Evolutionary conservation across 1,284 basidiomycete species (phyloP).

Genomic region (Leccinum subrobustum): DNA sequence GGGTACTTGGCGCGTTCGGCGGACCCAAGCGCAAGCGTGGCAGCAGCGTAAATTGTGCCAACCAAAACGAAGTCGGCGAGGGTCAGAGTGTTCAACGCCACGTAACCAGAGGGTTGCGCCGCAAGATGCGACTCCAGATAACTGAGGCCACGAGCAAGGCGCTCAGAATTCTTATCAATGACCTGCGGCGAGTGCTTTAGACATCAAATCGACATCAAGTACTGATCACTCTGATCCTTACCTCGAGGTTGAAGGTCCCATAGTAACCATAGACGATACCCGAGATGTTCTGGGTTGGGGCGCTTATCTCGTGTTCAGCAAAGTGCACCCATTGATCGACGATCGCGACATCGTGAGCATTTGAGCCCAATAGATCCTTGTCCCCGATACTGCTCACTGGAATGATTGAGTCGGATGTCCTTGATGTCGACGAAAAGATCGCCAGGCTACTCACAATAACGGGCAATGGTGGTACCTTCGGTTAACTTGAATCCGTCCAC

Average conservation of each 20-base stretch:
- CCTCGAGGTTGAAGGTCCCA: conserved; percentile 19
- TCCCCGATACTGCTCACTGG: conserved; percentile 48
- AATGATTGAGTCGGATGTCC: not conserved
- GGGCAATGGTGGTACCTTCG: conserved; percentile 57
- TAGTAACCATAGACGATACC: conserved; percentile 10
- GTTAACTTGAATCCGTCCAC: conserved; percentile 49
- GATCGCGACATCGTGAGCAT: conserved; percentile 43
- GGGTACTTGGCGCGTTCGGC: conserved; percentile 40
- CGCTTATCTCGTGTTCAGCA: conserved; percentile 46
- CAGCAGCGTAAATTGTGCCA: conserved; percentile 34
- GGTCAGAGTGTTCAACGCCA: conserved; percentile 59
- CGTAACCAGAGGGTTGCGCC: conserved; percentile 39
- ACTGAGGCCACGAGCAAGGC: conserved; percentile 27
- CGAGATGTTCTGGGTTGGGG: not conserved
- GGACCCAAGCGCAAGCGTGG: conserved; percentile 38
- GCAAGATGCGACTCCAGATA: conserved; percentile 51
- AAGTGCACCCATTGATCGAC: conserved; percentile 55
- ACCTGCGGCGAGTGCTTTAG: not conserved
- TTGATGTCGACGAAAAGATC: too few species aligned
- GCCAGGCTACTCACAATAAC: conserved; percentile 48
- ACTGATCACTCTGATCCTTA: not conserved
- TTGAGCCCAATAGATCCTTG: conserved; percentile 49
- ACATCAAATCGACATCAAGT: not conserved
- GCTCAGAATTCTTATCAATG: conserved; percentile 13
- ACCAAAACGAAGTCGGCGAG: conserved; percentile 58